Base-by-base conservation (phyloP, 2,329 filamentous ascomycete species). In the Tricladium varicosporioides region DNA sequence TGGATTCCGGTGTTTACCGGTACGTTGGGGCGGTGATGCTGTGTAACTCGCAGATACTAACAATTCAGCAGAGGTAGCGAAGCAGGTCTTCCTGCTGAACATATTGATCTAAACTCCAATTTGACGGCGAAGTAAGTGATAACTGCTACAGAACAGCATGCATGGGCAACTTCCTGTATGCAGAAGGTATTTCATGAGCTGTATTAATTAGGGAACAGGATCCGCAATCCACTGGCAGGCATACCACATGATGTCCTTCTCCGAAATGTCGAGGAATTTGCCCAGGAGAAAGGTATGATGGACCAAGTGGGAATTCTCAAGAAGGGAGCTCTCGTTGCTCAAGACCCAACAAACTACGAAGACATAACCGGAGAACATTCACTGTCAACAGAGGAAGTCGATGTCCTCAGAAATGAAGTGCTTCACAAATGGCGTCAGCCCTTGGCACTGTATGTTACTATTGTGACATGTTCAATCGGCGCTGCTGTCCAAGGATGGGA, bases 321-420 rank as follows among this genome's bases (percentile, higher is more conserved):
- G 55, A 87, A 87, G 65, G 89, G 88, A 36, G 90, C 89, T 5
- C 78, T 93, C 5, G 82, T 92, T 13, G 90, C 89, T 2, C 88
- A 91, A 69, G 83, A 87, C 63, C 88, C 88, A 0, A 72, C 75
- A 9, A 76, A 78, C 31, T 89, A 82, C 69, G 86, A 89, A 56
- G 75, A 79, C 42, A 78, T 91, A 47, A 73, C 71, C 3, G 80
- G 81, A 61, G 74, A 81, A 53, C 74, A 81, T 53, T 80, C 82
- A 11, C 78, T 92, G 1, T 74, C 77, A 51, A 77, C 85, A 9
- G 75, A 77, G 0, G 87, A 89, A 68, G 80, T 85, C 57, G 73
- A 78, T n/a, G 78, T 76, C 11, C 78, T 94, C n/a, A 76, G 75
- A 32, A 76, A 85, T 58, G 87, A 91, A 69, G 76, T 81, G 42